Percentiles rank a stretch among this genome's conserved stretches.
phyloP scores from a whole-genome alignment of 2,329 filamentous ascomycete species.

The Trichophyton verrucosum region DNA sequence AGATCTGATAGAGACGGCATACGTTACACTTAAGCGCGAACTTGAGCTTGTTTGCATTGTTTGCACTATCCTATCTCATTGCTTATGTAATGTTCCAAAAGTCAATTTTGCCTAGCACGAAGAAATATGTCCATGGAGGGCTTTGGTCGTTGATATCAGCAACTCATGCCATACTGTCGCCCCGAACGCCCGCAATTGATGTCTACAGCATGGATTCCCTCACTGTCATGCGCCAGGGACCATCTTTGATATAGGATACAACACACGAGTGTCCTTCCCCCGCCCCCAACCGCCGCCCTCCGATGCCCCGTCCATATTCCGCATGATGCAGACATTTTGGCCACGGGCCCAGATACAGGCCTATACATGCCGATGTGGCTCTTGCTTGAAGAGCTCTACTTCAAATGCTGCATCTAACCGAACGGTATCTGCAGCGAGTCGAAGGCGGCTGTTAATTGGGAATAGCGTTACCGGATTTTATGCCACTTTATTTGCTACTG shows the following conservation, averaged over 20 bases:
- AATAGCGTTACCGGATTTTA: slow-evolving; percentile 35
- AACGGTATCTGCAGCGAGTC: slow-evolving; percentile 25
- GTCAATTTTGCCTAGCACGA: neutral
- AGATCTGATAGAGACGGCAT: neutral
- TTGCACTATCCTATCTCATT: neutral
- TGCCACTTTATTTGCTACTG: slow-evolving; percentile 32
- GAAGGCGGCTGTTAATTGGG: slow-evolving; percentile 28
- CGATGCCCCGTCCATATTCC: slow-evolving; percentile 1
- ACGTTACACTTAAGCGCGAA: neutral
- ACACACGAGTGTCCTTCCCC: neutral
- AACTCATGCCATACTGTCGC: neutral
- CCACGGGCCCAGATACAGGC: slow-evolving; percentile 30
- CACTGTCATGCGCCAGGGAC: neutral
- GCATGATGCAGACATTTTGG: slow-evolving; percentile 35
- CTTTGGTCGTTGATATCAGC: neutral
- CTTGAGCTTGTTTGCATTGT: neutral
- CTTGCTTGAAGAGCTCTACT: slow-evolving; percentile 26
- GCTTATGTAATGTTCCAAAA: neutral
- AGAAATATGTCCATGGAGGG: neutral
- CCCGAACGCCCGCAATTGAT: neutral
- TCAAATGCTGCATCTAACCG: slow-evolving; percentile 26
- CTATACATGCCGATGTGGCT: slow-evolving; percentile 30
- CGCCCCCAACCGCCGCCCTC: neutral
- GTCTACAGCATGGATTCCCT: neutral
- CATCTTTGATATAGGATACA: neutral